Evolutionary conservation across 2,329 filamentous ascomycete genomes (phyloP).

Genomic region (Malbranchea zuffiana): DNA sequence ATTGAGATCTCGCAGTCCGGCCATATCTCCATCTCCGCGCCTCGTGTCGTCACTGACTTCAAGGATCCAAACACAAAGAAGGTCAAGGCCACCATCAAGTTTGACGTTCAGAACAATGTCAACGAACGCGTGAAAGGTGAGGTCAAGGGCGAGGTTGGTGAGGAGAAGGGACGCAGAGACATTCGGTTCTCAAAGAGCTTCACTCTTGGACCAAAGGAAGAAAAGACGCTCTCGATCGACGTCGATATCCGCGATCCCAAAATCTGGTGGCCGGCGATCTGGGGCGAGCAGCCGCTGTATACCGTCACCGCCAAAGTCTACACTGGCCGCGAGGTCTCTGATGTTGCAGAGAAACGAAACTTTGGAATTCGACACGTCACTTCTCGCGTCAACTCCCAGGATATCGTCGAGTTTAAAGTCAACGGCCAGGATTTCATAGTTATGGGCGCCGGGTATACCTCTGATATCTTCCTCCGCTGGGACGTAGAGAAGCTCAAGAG

Average conservation of each 20-base stretch:
- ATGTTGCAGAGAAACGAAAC: slow-evolving; percentile 23
- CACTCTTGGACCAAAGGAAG: slow-evolving; percentile 30
- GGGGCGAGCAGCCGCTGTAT: slow-evolving; percentile 47
- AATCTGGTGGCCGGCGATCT: slow-evolving; percentile 34
- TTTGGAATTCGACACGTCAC: slow-evolving; percentile 49
- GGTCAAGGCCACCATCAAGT: slow-evolving; percentile 29
- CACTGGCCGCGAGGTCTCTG: slow-evolving; percentile 22
- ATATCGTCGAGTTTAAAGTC: slow-evolving; percentile 47
- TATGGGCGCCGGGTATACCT: slow-evolving; percentile 48
- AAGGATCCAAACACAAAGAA: slow-evolving; percentile 29
- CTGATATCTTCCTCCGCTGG: slow-evolving; percentile 53
- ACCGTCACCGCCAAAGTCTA: slow-evolving; percentile 33
- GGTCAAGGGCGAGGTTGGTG: slow-evolving; percentile 18
- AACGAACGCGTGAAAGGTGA: slow-evolving; percentile 14
- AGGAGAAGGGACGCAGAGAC: slow-evolving; percentile 11
- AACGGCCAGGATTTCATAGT: slow-evolving; percentile 51
- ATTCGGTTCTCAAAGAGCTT: slow-evolving; percentile 25
- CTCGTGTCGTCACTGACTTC: slow-evolving; percentile 39
- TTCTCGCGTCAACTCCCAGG: slow-evolving; percentile 40
- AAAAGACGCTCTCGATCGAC: slow-evolving; percentile 31
- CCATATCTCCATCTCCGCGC: slow-evolving; percentile 35
- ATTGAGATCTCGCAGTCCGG: slow-evolving; percentile 47
- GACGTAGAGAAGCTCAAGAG: slow-evolving; percentile 37
- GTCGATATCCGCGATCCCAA: slow-evolving; percentile 17
- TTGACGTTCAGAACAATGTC: slow-evolving; percentile 29